Evolutionary conservation across 2,329 filamentous ascomycete genomes (phyloP), one percentile per base, ranked within the genome.

Genomic region (Aspergillus viridinutans): DNA sequence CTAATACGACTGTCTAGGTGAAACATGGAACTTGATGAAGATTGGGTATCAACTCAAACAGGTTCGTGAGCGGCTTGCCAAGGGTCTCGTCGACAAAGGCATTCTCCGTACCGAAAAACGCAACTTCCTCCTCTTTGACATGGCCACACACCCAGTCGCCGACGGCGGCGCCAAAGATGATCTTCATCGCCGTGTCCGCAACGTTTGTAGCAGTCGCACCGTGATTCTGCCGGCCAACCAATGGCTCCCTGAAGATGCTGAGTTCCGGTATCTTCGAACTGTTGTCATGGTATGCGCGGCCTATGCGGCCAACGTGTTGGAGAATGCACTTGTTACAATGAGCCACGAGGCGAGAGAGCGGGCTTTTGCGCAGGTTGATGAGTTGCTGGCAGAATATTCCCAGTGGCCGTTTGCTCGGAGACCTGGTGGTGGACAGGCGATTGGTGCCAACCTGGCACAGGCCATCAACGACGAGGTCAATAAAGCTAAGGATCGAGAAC

Each of bases 1-100:
- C 43, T 47, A 25, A 58, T 40, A 47, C 50, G 63, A 69, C 61
- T 43, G 40, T 53, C 58, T 71, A 97, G 93, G 94, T 74, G 94
- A 99, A 78, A 99, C 94, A 55, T 99, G 94, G 94, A 99, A 99
- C 74, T 81, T 99, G 64, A 97, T 99, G 94, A 99, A 99, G 82
- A 99, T 99, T 69, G 94, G 94, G 74, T 99, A 99, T 78, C 94
- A 99, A 81, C 84, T 99, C 67, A 99, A 99, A 81, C 94, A 99
- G 83, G 94, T 99, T 58, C 92, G 94, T 72, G 94, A 99, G 80
- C 90, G 94, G 57, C 84, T 99, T 56, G 93, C 92, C 70, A 99
- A 99, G 78, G 94, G 94, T 35, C 85, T 99, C 49, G 94, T 99
- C 63, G 94, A 99, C 80, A 99, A 99, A 80, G 94, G 94, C 70